Conservation (phyloP, 2,329 filamentous ascomycete species). For the Coccinonectria pachysandricola region DNA sequence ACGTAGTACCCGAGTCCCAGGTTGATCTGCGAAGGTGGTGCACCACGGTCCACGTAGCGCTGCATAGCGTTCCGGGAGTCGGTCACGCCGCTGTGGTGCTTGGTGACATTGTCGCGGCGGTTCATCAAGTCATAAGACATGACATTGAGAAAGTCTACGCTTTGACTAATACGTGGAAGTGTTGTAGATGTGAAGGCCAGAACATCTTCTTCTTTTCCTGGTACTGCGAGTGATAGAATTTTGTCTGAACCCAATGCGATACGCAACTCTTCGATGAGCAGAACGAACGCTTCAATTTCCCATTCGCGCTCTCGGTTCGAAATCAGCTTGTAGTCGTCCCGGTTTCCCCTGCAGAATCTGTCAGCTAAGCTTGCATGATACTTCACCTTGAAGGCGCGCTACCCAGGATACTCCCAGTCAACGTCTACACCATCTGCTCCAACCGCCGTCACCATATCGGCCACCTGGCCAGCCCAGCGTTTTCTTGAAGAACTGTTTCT, state of each 20-base stretch:
- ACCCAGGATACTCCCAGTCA: constrained; percentile 56
- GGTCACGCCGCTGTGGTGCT: constrained; percentile 54
- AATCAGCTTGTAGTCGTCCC: constrained; percentile 55
- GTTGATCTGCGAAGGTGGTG: constrained; percentile 43
- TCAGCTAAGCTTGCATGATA: constrained; percentile 1
- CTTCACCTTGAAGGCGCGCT: constrained; percentile 3
- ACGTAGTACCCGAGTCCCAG: constrained; percentile 58
- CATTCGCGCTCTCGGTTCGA: constrained; percentile 49
- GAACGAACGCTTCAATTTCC: constrained; percentile 54
- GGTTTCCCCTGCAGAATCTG: constrained; percentile 44
- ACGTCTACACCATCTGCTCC: constrained; percentile 56
- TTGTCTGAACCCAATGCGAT: constrained; percentile 44
- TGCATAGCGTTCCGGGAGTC: constrained; percentile 44
- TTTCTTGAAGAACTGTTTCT: constrained; percentile 39
- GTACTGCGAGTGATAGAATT: constrained; percentile 58
- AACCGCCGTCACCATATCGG: constrained; percentile 47
- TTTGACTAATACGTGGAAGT: constrained; percentile 45
- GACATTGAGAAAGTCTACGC: constrained; percentile 57
- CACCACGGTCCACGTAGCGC: constrained; percentile 47
- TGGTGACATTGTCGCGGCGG: constrained; percentile 52
- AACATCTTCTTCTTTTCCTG: constrained; percentile 54
- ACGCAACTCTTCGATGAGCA: constrained; percentile 49
- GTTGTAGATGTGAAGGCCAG: constrained; percentile 53
- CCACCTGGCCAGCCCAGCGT: constrained; percentile 54
- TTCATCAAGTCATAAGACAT: constrained; percentile 65